phyloP scores from a whole-genome alignment of 129 eudicot species.

The Artemisia tridentata region DNA sequence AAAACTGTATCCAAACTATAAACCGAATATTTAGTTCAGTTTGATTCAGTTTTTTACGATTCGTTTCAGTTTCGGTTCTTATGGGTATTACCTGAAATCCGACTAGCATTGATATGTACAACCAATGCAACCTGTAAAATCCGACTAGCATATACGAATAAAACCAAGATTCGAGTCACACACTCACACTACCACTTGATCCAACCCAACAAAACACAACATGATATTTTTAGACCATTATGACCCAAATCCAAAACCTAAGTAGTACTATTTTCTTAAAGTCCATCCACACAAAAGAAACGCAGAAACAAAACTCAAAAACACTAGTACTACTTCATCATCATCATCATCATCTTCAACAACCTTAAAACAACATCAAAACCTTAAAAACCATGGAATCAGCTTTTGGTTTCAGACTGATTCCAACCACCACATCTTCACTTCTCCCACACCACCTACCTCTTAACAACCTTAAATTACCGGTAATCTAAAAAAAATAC shows the following conservation, averaged over 20 bases:
- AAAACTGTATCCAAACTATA: no score
- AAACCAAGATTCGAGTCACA: slow-evolving; percentile 25
- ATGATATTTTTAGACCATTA: slow-evolving; percentile 10
- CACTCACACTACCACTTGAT: not conserved
- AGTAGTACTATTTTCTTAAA: not conserved
- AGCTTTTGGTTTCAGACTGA: slow-evolving; percentile 48
- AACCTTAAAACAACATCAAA: not conserved
- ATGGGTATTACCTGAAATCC: no score
- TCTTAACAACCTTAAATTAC: slow-evolving; percentile 37
- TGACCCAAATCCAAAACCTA: slow-evolving; percentile 5
- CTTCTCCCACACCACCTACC: slow-evolving; percentile 37
- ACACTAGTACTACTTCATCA: slow-evolving; percentile 22
- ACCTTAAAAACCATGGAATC: slow-evolving; percentile 49
- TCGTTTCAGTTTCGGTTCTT: no score
- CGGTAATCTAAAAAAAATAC: slow-evolving; percentile 31
- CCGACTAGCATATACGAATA: slow-evolving; percentile 25
- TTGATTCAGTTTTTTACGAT: no score
- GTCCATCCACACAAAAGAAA: slow-evolving; percentile 18
- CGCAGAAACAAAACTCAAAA: slow-evolving; percentile 14
- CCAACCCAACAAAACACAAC: not conserved
- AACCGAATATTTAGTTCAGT: no score
- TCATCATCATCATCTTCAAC: slow-evolving; percentile 24
- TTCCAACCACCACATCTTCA: slow-evolving; percentile 46
- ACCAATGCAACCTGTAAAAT: no score
- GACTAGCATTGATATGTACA: no score